Evolutionary conservation across 139 green algal genomes (phyloP).

Genomic region (Yamagishiella unicocca): DNA sequence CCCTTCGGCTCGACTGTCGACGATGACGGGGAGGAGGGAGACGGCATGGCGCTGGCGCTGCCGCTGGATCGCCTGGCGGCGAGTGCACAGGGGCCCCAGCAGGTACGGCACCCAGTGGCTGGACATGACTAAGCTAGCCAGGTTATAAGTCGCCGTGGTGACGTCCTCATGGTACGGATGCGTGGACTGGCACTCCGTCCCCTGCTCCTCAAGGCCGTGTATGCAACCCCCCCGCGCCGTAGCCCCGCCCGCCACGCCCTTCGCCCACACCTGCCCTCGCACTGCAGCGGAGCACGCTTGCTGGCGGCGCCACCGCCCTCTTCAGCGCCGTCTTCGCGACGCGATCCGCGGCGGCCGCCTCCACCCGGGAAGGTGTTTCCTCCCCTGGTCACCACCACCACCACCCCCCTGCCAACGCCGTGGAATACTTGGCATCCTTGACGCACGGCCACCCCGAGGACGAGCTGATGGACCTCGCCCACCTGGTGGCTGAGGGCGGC

Average conservation of each 20-base stretch:
- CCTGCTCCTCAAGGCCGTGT: too few relatives aligned
- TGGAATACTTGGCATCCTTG: too few relatives aligned
- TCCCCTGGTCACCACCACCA: neutral
- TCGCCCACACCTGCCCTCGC: too few relatives aligned
- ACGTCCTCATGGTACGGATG: neutral
- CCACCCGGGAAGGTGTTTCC: neutral
- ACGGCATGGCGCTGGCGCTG: slow-evolving; percentile 6
- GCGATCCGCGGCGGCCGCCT: neutral
- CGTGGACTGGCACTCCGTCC: neutral
- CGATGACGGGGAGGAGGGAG: slow-evolving; percentile 30
- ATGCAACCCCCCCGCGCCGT: too few relatives aligned
- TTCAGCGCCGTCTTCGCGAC: neutral
- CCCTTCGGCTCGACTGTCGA: slow-evolving; percentile 39
- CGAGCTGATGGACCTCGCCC: neutral
- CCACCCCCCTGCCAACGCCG: too few relatives aligned
- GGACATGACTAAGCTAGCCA: neutral
- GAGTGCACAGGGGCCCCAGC: neutral
- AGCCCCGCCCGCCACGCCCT: too few relatives aligned
- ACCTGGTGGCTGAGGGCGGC: slow-evolving; percentile 7
- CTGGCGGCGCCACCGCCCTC: neutral
- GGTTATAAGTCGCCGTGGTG: too few relatives aligned
- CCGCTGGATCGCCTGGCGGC: neutral
- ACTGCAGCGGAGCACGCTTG: neutral
- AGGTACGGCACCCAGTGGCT: neutral
- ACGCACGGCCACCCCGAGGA: neutral